Evolutionary conservation across 192 early-diverging fungal species (phyloP).

Genomic region (Linnemannia exigua): DNA sequence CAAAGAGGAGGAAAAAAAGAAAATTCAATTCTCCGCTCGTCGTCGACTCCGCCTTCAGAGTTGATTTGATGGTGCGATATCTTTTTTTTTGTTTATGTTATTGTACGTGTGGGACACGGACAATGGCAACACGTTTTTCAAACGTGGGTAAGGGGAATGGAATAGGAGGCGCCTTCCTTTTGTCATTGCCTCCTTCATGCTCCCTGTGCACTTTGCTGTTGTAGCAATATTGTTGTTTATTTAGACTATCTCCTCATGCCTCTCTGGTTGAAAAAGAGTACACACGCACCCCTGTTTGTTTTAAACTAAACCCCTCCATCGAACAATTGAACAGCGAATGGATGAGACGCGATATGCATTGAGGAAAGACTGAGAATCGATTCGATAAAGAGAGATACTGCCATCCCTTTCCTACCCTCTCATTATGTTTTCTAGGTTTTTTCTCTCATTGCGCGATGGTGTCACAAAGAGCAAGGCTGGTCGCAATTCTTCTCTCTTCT

Average conservation of each 20-base stretch:
- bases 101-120: neutral
- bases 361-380: neutral
- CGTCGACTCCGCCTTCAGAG: neutral
- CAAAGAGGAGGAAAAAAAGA: neutral
- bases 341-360: neutral
- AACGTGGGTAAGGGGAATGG: neutral
- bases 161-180: too few species aligned
- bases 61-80: neutral
- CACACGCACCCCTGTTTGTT: neutral
- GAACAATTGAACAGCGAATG: neutral
- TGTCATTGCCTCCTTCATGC: neutral
- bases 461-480: neutral
- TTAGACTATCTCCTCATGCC: too few species aligned
- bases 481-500: neutral
- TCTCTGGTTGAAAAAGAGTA: too few species aligned
- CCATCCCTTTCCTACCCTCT: neutral
- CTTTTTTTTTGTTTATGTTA: neutral
- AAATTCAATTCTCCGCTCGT: neutral
- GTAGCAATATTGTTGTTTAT: too few species aligned
- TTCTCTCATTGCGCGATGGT: conserved; percentile 5
- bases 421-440: neutral
- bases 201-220: neutral
- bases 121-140: conserved; percentile 3
- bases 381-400: neutral
- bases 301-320: neutral